phyloP scores from a whole-genome alignment of 2,329 filamentous ascomycete genomes.

The Fusarium palustre region DNA sequence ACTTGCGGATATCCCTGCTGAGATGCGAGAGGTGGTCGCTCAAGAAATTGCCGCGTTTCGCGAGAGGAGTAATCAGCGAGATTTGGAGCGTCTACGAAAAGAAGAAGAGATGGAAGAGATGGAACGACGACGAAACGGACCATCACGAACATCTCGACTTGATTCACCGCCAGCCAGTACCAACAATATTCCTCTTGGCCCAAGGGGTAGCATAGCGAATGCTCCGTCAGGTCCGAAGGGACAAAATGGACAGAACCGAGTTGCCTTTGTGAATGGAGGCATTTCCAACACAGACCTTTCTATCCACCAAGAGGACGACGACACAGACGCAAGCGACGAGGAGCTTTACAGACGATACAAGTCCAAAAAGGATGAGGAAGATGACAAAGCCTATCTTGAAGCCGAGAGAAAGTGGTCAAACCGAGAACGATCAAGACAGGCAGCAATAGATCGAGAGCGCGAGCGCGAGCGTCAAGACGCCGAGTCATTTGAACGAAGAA shows the following conservation, averaged over 20 bases:
- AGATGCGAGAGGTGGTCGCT: conserved; percentile 95
- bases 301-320: conserved; percentile 80
- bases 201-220: conserved; percentile 69
- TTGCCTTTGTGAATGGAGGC: conserved; percentile 85
- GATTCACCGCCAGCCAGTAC: conserved; percentile 74
- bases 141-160: conserved; percentile 71
- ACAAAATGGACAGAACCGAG: conserved; percentile 71
- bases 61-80: conserved; percentile 87
- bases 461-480: conserved; percentile 82
- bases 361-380: conserved; percentile 78
- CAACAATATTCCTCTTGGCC: conserved; percentile 60
- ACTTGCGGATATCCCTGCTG: conserved; percentile 91
- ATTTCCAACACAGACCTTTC: conserved; percentile 69
- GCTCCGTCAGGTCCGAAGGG: conserved; percentile 75
- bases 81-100: conserved; percentile 85
- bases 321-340: conserved; percentile 87
- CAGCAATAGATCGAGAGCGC: conserved; percentile 86
- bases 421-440: conserved; percentile 83
- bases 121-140: conserved; percentile 80
- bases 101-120: conserved; percentile 94
- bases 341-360: conserved; percentile 81
- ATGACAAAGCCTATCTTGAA: conserved; percentile 84
- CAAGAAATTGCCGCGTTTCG: conserved; percentile 95
- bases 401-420: conserved; percentile 92
- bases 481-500: conserved; percentile 71